These are phyloP conservation scores for Kwoniella sp. DNA, from an alignment of 768 basidiomycete species.

Conservation along the genomic window DNA sequence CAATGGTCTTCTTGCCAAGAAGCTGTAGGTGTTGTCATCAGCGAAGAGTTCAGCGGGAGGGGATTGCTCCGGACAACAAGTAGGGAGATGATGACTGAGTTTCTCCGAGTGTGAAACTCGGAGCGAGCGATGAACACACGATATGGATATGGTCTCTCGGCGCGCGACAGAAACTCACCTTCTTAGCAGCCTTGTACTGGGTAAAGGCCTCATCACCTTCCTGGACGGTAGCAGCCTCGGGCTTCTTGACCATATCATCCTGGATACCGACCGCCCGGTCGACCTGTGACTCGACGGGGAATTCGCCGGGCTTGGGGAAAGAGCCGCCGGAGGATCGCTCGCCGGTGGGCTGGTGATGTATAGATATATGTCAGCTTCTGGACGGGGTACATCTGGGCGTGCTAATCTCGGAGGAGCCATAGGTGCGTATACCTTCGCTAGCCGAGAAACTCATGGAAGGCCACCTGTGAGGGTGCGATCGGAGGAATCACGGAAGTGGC, in stretches of 20 bases:
- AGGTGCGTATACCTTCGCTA: not conserved
- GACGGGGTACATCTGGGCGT: not conserved
- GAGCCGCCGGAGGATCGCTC: slow-evolving; percentile 24
- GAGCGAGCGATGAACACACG: no score
- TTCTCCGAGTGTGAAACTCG: not conserved
- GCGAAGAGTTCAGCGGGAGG: no score
- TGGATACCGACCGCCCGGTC: slow-evolving; percentile 52
- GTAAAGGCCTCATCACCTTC: slow-evolving; percentile 52
- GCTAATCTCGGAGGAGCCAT: not conserved
- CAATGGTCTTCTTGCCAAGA: slow-evolving; percentile 60
- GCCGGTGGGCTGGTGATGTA: slow-evolving; percentile 11
- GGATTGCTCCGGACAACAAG: slow-evolving; percentile 40
- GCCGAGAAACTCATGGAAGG: not conserved
- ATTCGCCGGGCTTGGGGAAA: slow-evolving; percentile 48
- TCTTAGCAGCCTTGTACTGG: slow-evolving; percentile 53
- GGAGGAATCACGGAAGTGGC: no score
- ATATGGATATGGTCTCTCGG: no score
- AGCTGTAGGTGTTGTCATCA: slow-evolving; percentile 52
- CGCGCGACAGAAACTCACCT: slow-evolving; percentile 35
- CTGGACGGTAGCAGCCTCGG: slow-evolving; percentile 46
- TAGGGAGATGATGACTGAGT: not conserved
- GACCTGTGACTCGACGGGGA: slow-evolving; percentile 48
- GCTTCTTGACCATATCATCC: slow-evolving; percentile 53
- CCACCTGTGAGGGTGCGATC: no score
- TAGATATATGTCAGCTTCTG: not conserved